Evolutionary conservation across 2,329 filamentous ascomycete species (phyloP).

Genomic region (Mariannaea elegans): DNA sequence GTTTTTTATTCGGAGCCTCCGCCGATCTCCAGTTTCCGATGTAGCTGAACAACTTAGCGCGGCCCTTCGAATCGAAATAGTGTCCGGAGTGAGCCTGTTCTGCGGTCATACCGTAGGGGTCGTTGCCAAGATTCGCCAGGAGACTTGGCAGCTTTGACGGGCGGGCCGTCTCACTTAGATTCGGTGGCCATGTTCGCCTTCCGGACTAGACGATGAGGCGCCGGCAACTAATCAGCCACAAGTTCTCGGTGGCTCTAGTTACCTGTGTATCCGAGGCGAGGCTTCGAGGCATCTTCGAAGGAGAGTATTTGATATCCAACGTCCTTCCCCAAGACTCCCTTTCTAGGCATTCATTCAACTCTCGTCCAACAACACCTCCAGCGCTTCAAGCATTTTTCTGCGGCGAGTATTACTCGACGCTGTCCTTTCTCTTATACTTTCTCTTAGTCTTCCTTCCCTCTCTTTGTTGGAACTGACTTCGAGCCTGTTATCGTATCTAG

Average conservation of each 20-base stretch:
- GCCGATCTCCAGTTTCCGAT: slow-evolving; percentile 24
- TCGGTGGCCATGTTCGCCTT: neutral
- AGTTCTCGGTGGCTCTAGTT: neutral
- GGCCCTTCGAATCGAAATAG: slow-evolving; percentile 1
- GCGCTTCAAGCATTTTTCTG: neutral
- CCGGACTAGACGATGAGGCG: neutral
- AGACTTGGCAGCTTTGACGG: neutral
- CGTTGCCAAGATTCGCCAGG: no score
- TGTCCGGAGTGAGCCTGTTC: neutral
- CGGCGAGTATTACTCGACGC: neutral
- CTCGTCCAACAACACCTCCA: neutral
- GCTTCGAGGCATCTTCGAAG: neutral
- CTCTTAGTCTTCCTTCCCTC: neutral
- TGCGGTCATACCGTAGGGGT: no score
- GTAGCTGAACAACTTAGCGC: slow-evolving; percentile 24
- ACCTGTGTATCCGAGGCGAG: neutral
- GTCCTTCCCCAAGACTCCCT: neutral
- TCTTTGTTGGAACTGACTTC: neutral
- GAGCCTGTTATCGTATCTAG: neutral
- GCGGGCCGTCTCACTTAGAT: neutral
- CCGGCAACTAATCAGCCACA: neutral
- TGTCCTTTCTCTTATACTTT: neutral
- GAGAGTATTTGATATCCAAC: neutral
- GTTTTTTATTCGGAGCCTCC: slow-evolving; percentile 29
- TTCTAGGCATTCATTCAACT: neutral